Evolutionary conservation across 2,329 filamentous ascomycete species (phyloP).

Genomic region (Ophiostoma quercus): DNA sequence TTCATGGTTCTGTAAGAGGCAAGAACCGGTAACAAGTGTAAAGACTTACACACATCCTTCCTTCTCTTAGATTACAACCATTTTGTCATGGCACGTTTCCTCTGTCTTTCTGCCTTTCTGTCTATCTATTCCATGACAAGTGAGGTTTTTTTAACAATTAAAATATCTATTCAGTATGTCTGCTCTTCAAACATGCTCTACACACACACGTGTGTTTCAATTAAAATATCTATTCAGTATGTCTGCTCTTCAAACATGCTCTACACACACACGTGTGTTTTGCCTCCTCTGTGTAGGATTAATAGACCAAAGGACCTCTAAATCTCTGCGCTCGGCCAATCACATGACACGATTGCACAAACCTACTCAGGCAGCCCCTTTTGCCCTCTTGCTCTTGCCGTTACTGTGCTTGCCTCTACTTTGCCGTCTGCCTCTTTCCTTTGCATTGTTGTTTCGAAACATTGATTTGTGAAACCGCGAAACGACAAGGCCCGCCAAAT

Average conservation of each 20-base stretch:
- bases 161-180: too few relatives aligned
- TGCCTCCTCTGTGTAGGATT: not conserved
- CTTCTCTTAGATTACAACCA: too few relatives aligned
- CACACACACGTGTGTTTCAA: not conserved
- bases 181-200: too few relatives aligned
- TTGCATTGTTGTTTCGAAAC: not conserved
- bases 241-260: too few relatives aligned
- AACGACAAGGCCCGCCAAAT: not conserved
- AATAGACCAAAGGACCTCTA: not conserved
- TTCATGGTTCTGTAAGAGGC: not conserved
- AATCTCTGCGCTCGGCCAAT: not conserved
- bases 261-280: not conserved
- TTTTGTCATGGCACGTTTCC: not conserved
- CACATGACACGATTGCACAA: not conserved
- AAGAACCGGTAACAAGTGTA: too few relatives aligned
- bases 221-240: too few relatives aligned
- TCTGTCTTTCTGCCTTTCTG: not conserved
- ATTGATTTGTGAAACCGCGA: not conserved
- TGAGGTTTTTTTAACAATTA: too few relatives aligned
- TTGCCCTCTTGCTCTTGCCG: not conserved
- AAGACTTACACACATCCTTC: too few relatives aligned
- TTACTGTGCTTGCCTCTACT: too few relatives aligned
- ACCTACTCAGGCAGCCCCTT: not conserved
- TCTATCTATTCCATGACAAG: too few relatives aligned
- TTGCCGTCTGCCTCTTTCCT: not conserved